phyloP scores from a whole-genome alignment of 176 grass and related monocot genomes.

The Dendrocalamus sinicus region DNA sequence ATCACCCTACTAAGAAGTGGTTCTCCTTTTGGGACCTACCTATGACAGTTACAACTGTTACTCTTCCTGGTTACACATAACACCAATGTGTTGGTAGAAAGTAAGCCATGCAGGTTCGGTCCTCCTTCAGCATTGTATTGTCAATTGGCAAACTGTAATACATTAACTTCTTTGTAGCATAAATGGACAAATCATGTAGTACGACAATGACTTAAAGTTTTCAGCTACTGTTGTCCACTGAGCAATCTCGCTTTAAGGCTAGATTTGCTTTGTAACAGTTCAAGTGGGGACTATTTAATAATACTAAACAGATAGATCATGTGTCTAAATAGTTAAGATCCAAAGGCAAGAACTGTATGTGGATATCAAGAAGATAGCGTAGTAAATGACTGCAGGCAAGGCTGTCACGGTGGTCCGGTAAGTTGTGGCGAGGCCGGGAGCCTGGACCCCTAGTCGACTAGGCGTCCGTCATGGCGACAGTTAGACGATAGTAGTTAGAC shows the following conservation, averaged over 20 bases:
- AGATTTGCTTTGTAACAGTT: not conserved
- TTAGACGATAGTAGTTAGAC: too few species aligned
- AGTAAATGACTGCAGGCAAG: not conserved
- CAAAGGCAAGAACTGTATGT: not conserved
- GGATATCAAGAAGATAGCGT: not conserved
- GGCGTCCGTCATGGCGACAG: too few species aligned
- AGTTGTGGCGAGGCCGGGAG: rapidly evolving
- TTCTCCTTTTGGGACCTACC: not conserved
- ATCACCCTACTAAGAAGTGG: too few species aligned
- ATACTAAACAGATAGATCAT: not conserved
- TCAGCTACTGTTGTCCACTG: not conserved
- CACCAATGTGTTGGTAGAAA: too few species aligned
- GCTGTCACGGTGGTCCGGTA: too few species aligned
- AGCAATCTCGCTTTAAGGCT: not conserved
- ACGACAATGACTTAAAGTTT: not conserved
- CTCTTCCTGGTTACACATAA: not conserved
- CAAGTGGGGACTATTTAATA: not conserved
- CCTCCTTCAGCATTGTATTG: not conserved
- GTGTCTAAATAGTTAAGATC: not conserved
- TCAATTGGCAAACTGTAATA: not conserved
- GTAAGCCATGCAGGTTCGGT: not conserved
- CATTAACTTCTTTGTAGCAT: not conserved
- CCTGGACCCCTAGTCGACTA: too few species aligned
- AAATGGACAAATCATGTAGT: not conserved
- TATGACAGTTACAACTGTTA: not conserved